phyloP scores from a whole-genome alignment of 768 basidiomycete genomes.

The Mrakia gelida region DNA sequence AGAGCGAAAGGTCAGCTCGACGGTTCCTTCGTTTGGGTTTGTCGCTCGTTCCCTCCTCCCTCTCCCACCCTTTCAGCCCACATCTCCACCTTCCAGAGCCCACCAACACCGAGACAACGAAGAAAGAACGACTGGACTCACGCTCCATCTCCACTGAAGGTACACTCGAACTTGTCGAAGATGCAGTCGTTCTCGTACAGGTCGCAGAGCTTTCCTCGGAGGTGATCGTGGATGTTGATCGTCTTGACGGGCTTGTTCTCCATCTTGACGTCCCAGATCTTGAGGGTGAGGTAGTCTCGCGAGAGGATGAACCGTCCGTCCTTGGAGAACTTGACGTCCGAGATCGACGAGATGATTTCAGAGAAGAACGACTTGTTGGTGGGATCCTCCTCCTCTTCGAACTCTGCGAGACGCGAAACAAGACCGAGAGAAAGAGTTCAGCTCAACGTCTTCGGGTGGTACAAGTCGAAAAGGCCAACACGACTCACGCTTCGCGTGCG shows the following conservation, averaged over 20 bases:
- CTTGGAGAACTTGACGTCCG: slow-evolving; percentile 97
- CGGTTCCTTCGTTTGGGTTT: not conserved
- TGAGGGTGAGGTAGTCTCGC: slow-evolving; percentile 92
- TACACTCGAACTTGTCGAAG: slow-evolving; percentile 99
- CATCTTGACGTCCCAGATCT: slow-evolving; percentile 99
- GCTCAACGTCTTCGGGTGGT: not conserved
- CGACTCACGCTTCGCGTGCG: slow-evolving; percentile 84
- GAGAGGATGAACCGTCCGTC: slow-evolving; percentile 96
- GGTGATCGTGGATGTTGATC: slow-evolving; percentile 96
- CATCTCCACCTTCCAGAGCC: too few relatives aligned
- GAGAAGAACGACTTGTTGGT: slow-evolving; percentile 97
- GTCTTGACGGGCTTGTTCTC: slow-evolving; percentile 93
- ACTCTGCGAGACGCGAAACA: slow-evolving; percentile 56
- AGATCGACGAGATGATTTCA: slow-evolving; percentile 98
- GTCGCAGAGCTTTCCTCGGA: slow-evolving; percentile 95
- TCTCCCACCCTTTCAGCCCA: not conserved
- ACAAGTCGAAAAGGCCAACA: not conserved
- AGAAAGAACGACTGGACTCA: slow-evolving; percentile 41
- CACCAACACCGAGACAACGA: not conserved
- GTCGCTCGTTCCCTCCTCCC: not conserved
- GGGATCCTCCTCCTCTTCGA: slow-evolving; percentile 98
- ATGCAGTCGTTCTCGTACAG: slow-evolving; percentile 99
- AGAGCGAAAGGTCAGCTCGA: not conserved
- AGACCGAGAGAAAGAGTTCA: not conserved
- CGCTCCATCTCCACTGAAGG: slow-evolving; percentile 95